Evolutionary conservation across 1,284 basidiomycete species (phyloP).

Genomic region (Ceratobasidium sp.): DNA sequence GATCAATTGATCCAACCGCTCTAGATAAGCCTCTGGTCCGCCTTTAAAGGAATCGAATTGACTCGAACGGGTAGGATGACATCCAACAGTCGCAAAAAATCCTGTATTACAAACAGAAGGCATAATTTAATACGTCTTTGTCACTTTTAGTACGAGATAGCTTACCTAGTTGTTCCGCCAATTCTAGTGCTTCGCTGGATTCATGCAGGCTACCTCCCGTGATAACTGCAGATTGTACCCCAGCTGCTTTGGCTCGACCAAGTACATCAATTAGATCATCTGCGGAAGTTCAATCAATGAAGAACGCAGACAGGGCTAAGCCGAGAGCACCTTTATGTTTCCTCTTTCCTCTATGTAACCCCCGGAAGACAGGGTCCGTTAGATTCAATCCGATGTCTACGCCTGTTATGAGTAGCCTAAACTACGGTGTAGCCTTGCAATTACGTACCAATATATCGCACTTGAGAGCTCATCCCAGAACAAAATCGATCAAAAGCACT

Average conservation of each 20-base stretch:
- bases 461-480: conserved; percentile 19
- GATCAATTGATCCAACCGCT: conserved; percentile 68
- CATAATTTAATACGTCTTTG: not conserved
- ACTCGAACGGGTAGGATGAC: conserved; percentile 84
- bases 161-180: conserved; percentile 70
- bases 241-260: conserved; percentile 67
- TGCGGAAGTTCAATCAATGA: conserved; percentile 48
- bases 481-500: not conserved
- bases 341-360: conserved; percentile 62
- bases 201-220: conserved; percentile 82
- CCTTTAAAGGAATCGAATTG: conserved; percentile 74
- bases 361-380: conserved; percentile 70
- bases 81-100: conserved; percentile 82
- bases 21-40: conserved; percentile 73
- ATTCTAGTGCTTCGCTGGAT: conserved; percentile 67
- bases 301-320: not conserved
- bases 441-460: conserved; percentile 40
- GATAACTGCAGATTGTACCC: conserved; percentile 81
- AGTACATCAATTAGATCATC: conserved; percentile 77
- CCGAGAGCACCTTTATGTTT: conserved; percentile 64
- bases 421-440: not conserved
- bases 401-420: not conserved
- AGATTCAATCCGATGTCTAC: conserved; percentile 62
- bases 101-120: conserved; percentile 55
- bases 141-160: not conserved